These are phyloP conservation scores for Trichophyton benhamiae DNA, from an alignment of 2,329 filamentous ascomycete genomes.

Conservation along the genomic window DNA sequence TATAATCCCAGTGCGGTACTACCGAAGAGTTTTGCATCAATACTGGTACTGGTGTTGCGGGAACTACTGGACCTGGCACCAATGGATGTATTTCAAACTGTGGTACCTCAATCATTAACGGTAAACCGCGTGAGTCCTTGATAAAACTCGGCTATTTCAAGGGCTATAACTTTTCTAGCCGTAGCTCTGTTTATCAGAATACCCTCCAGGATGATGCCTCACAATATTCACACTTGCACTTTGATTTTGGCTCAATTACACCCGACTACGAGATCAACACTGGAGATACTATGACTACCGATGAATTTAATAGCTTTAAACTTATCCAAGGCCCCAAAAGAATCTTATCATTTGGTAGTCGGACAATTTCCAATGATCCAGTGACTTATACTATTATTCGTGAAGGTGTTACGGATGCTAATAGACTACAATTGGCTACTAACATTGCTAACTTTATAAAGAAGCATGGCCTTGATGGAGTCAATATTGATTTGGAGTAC, in stretches of 20 bases:
- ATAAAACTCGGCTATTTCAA: conserved; percentile 23
- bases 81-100: not conserved
- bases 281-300: conserved; percentile 18
- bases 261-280: conserved; percentile 27
- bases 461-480: conserved; percentile 30
- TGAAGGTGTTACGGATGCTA: conserved; percentile 23
- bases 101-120: not conserved
- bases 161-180: conserved; percentile 17
- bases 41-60: conserved; percentile 21
- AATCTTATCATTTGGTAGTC: conserved; percentile 26
- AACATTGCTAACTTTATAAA: conserved; percentile 31
- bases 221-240: conserved; percentile 22
- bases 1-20: conserved; percentile 7
- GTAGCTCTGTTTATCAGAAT: conserved; percentile 22
- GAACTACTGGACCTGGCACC: not conserved
- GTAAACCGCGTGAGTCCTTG: conserved; percentile 14
- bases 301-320: conserved; percentile 11
- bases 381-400: conserved; percentile 29
- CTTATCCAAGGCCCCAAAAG: not conserved
- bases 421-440: conserved; percentile 29
- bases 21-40: conserved; percentile 25
- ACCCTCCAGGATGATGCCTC: conserved; percentile 13
- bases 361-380: conserved; percentile 30
- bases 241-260: conserved; percentile 24
- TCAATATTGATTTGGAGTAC: conserved; percentile 29